Evolutionary conservation across 2,329 filamentous ascomycete genomes (phyloP).

Genomic region (Colletotrichum liriopes): DNA sequence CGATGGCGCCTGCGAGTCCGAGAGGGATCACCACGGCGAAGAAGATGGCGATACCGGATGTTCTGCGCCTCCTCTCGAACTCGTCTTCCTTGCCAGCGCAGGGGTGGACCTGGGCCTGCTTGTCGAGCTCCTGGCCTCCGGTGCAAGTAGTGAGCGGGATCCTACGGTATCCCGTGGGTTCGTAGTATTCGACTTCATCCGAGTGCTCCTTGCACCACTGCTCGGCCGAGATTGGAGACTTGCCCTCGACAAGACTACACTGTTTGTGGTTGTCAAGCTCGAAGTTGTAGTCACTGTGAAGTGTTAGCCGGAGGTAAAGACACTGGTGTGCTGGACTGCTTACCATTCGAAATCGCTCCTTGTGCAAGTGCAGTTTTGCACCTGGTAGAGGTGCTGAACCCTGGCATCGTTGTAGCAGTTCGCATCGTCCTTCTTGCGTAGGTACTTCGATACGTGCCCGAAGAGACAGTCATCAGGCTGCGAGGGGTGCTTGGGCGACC

Average conservation of each 20-base stretch:
- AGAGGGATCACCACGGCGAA: slow-evolving; percentile 87
- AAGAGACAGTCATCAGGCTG: slow-evolving; percentile 89
- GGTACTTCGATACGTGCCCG: slow-evolving; percentile 89
- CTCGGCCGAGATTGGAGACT: slow-evolving; percentile 69
- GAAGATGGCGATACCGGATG: slow-evolving; percentile 83
- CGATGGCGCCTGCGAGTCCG: slow-evolving; percentile 77
- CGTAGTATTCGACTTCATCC: slow-evolving; percentile 82
- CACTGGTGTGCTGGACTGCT: slow-evolving; percentile 51
- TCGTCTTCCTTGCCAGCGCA: slow-evolving; percentile 89
- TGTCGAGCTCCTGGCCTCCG: slow-evolving; percentile 83
- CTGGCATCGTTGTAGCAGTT: slow-evolving; percentile 87
- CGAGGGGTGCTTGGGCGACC: slow-evolving; percentile 88
- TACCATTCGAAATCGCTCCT: slow-evolving; percentile 94
- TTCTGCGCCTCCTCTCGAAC: slow-evolving; percentile 79
- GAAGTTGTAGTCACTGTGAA: slow-evolving; percentile 89
- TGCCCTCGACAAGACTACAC: slow-evolving; percentile 83
- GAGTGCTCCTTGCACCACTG: slow-evolving; percentile 74
- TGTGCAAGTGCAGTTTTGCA: slow-evolving; percentile 86
- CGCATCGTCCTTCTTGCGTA: slow-evolving; percentile 86
- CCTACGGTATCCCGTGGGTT: slow-evolving; percentile 89
- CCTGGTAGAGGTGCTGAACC: slow-evolving; percentile 79
- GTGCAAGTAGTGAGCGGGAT: slow-evolving; percentile 91
- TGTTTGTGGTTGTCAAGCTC: slow-evolving; percentile 83
- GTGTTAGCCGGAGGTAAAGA: slow-evolving; percentile 47
- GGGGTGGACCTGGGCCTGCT: slow-evolving; percentile 70